Conservation (phyloP, 352 stramenopile genomes). For the Phytophthora tubulina region DNA sequence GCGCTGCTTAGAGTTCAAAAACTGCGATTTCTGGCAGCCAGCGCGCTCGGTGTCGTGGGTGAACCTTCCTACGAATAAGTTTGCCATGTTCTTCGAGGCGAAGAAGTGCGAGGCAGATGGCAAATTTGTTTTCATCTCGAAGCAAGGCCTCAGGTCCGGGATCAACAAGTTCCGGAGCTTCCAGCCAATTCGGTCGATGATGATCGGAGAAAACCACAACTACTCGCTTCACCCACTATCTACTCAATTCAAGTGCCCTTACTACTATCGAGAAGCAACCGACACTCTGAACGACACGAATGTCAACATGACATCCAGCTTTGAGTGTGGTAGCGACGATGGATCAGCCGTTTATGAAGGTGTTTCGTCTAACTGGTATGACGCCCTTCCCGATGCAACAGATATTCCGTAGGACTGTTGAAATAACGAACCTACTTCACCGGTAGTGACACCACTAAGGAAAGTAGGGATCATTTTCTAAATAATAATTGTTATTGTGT, state of each 20-base stretch:
- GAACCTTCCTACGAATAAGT: conserved; percentile 10
- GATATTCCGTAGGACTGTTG: no score
- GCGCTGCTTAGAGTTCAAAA: conserved; percentile 9
- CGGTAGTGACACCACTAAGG: no score
- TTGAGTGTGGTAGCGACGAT: not conserved
- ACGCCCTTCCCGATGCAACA: not conserved
- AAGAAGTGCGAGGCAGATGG: not conserved
- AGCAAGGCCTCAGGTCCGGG: conserved; percentile 1
- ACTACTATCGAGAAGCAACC: not conserved
- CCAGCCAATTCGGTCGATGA: conserved; percentile 12
- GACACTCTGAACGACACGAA: not conserved
- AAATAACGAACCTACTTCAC: no score
- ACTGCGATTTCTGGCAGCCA: conserved; percentile 4
- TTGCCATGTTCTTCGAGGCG: conserved; percentile 17
- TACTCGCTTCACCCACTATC: conserved; percentile 5
- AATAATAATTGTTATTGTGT: no score
- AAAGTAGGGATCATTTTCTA: no score
- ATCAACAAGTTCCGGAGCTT: conserved; percentile 1
- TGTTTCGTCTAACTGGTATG: conserved; percentile 21
- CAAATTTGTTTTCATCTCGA: conserved; percentile 9
- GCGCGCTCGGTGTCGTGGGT: conserved; percentile 6
- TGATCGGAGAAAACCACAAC: conserved; percentile 11
- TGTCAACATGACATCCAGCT: not conserved
- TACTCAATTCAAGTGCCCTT: conserved; percentile 5
- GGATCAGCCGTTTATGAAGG: not conserved